Conservation (phyloP, 352 stramenopile species). For the Halophytophthora batemanensis region DNA sequence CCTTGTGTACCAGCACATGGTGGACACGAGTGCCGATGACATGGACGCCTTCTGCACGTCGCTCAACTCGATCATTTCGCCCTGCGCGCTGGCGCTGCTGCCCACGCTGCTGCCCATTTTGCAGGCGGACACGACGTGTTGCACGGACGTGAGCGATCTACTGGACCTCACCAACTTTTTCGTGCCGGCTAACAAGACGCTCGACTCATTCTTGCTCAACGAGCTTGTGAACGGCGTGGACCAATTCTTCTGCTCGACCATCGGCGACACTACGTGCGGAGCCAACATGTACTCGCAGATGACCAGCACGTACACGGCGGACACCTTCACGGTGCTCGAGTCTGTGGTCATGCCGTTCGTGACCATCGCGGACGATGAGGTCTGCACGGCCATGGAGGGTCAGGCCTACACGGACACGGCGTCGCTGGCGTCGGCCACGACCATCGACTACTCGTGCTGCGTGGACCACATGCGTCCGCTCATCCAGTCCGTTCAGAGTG, state of each 20-base stretch:
- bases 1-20: constrained; percentile 43
- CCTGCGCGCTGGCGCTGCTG: constrained; percentile 31
- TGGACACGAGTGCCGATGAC: constrained; percentile 23
- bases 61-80: constrained; percentile 31
- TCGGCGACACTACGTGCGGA: constrained; percentile 30
- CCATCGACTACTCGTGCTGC: constrained; percentile 47
- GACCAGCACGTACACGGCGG: constrained; percentile 35
- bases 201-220: constrained; percentile 40
- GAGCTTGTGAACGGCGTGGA: constrained; percentile 47
- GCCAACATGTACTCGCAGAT: constrained; percentile 39
- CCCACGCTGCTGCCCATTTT: constrained; percentile 25
- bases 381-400: constrained; percentile 39
- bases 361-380: constrained; percentile 27
- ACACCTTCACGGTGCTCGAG: constrained; percentile 36
- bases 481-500: constrained; percentile 34
- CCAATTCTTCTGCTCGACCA: constrained; percentile 41
- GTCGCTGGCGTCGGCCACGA: constrained; percentile 26
- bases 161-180: constrained; percentile 44
- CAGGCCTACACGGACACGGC: constrained; percentile 36
- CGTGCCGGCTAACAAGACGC: constrained; percentile 34
- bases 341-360: constrained; percentile 49
- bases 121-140: constrained; percentile 34
- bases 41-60: constrained; percentile 40
- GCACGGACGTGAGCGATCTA: constrained; percentile 38
- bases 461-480: constrained; percentile 39